These are phyloP conservation scores for Suillus alpinus DNA, from an alignment of 768 basidiomycete genomes.

Conservation along the genomic window DNA sequence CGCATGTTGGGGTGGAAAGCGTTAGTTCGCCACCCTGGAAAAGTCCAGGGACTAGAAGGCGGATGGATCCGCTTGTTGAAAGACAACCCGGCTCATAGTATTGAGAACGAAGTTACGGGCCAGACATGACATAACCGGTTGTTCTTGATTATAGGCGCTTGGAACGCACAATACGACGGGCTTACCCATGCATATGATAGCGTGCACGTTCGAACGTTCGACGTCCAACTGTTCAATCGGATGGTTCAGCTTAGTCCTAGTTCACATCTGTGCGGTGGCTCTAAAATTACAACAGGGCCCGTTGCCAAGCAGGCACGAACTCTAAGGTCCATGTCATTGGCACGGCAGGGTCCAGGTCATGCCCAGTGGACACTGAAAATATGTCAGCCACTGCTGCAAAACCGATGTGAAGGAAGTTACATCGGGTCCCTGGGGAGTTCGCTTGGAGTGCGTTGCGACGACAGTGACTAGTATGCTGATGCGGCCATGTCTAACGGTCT, in stretches of 20 bases:
- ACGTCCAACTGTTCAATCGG: neutral
- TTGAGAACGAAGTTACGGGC: neutral
- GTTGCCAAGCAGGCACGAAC: neutral
- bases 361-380: neutral
- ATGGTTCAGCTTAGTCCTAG: neutral
- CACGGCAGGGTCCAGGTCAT: neutral
- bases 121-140: neutral
- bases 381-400: neutral
- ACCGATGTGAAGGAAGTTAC: neutral
- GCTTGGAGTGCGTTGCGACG: neutral
- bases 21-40: neutral
- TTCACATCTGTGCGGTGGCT: neutral
- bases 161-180: neutral
- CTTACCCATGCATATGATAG: neutral
- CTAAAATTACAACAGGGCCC: neutral
- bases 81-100: neutral
- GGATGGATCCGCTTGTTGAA: neutral
- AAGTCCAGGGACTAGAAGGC: neutral
- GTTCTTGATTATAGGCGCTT: neutral
- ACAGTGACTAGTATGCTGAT: too few relatives aligned
- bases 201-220: neutral
- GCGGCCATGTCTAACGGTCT: too few relatives aligned
- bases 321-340: neutral
- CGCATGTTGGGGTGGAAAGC: neutral
- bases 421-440: too few relatives aligned